phyloP scores from a whole-genome alignment of 2,329 filamentous ascomycete species.

The Beauveria sp. region DNA sequence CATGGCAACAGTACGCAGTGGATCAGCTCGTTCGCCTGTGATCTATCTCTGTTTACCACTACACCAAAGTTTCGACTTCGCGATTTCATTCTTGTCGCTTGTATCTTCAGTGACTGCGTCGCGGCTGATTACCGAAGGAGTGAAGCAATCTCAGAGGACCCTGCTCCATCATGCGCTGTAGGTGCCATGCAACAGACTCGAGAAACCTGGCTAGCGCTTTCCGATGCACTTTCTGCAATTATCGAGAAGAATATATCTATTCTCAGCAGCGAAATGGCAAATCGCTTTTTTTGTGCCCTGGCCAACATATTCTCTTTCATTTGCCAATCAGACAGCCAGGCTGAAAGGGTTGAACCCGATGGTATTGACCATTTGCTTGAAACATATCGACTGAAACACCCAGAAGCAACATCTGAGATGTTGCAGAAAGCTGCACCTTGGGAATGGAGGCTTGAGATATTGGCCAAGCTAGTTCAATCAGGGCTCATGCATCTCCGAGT shows the following conservation, averaged over 20 bases:
- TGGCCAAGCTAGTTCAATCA: slow-evolving; percentile 68
- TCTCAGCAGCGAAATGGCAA: slow-evolving; percentile 38
- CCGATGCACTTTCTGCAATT: slow-evolving; percentile 16
- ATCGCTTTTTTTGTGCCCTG: slow-evolving; percentile 31
- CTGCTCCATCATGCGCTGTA: no score
- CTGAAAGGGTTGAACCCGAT: not conserved
- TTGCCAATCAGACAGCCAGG: slow-evolving; percentile 22
- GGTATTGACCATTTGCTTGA: slow-evolving; percentile 13
- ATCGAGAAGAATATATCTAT: slow-evolving; percentile 50
- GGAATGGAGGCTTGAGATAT: slow-evolving; percentile 62
- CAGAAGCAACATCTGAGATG: slow-evolving; percentile 28
- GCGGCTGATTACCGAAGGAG: not conserved
- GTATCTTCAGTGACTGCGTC: not conserved
- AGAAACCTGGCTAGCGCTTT: slow-evolving; percentile 1
- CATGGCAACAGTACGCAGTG: not conserved
- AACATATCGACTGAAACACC: slow-evolving; percentile 22
- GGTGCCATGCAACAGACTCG: not conserved
- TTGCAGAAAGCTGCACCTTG: slow-evolving; percentile 42
- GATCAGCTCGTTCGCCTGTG: not conserved
- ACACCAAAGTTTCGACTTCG: not conserved
- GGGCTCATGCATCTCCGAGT: slow-evolving; percentile 88
- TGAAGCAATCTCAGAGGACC: not conserved
- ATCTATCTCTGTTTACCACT: not conserved
- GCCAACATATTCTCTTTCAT: slow-evolving; percentile 31
- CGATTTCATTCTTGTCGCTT: not conserved